phyloP scores from a whole-genome alignment of 169 alveolate genomes.

The Neospora caninum region DNA sequence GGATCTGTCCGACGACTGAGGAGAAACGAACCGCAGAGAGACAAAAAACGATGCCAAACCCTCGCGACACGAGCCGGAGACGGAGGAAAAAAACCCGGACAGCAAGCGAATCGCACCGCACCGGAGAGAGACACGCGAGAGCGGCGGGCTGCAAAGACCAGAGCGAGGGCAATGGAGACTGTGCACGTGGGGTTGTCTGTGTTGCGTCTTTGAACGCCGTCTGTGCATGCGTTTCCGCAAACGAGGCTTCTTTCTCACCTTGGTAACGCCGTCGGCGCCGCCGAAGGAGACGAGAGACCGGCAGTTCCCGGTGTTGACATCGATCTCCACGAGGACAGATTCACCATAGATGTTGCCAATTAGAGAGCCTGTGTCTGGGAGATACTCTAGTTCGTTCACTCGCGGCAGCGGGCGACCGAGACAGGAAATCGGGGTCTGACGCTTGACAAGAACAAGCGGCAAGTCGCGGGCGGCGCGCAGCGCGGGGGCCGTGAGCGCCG shows the following conservation, averaged over 20 bases:
- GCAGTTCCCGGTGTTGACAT: constrained; percentile 25
- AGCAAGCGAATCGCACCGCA: neutral
- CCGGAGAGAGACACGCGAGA: neutral
- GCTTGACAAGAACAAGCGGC: neutral
- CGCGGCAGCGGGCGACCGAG: neutral
- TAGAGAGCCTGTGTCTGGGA: neutral
- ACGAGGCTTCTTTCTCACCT: neutral
- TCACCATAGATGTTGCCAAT: constrained; percentile 4
- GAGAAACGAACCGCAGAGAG: neutral
- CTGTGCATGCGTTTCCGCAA: too few relatives aligned
- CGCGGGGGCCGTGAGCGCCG: neutral
- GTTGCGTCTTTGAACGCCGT: too few relatives aligned
- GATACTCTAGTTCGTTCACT: constrained; percentile 16
- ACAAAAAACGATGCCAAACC: neutral
- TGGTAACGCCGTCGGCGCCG: neutral
- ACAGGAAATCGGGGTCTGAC: neutral
- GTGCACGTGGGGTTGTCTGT: too few relatives aligned
- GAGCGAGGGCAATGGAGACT: too few relatives aligned
- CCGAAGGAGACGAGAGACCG: constrained; percentile 4
- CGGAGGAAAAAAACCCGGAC: neutral
- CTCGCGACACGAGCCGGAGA: neutral
- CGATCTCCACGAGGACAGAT: neutral
- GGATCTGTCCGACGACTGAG: neutral
- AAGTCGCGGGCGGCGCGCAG: neutral
- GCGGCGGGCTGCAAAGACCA: too few relatives aligned